Evolutionary conservation across 306 rosid species (phyloP), one percentile per base, ranked within the genome.

Genomic region (Malus fusca): DNA sequence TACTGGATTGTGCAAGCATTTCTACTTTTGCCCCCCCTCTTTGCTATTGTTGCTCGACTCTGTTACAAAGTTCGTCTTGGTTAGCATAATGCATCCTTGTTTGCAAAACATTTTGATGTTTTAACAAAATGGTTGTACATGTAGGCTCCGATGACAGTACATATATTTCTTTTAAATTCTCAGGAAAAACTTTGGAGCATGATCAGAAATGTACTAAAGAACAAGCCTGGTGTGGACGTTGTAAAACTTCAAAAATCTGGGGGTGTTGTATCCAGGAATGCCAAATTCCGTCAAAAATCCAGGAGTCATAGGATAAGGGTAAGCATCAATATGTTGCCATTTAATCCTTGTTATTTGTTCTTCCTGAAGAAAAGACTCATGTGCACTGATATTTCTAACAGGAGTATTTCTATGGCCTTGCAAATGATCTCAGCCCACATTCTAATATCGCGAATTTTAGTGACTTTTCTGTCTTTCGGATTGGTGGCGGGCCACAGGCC

Each of bases 401-500:
- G 99, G 99, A 95, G 77, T 95, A 90, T 84, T 95, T 95, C 73
- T 92, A 95, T 80, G 99, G 99, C 72, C 96, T 89, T 66, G 65
- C 79, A 62, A 92, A 95, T 84, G 99, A 95, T 82, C 93, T 95
- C 72, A 92, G 97, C 75, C 96, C 97, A 0, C 99, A 95, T 81
- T 92, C 99, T 65, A 89, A 89, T 81, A 85, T 88, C 15, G 90
- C 97, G 80, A 95, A 81, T 74, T 95, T 92, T 60, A 77, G 88
- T 8, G 98, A 95, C 70, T 85, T 95, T 83, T 79, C 80, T 40
- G 86, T 95, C 77, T 90, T 84, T 85, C 96, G 97, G 78, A 81
- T 92, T 78, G 99, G 99, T 30, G 99, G 98, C 1, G 97, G 97
- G 71, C 98, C 98, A 44, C 98, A 95, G 81, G 96, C 98, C 77